phyloP scores from a whole-genome alignment of 352 stramenopile species.

The Pythium biforme region DNA sequence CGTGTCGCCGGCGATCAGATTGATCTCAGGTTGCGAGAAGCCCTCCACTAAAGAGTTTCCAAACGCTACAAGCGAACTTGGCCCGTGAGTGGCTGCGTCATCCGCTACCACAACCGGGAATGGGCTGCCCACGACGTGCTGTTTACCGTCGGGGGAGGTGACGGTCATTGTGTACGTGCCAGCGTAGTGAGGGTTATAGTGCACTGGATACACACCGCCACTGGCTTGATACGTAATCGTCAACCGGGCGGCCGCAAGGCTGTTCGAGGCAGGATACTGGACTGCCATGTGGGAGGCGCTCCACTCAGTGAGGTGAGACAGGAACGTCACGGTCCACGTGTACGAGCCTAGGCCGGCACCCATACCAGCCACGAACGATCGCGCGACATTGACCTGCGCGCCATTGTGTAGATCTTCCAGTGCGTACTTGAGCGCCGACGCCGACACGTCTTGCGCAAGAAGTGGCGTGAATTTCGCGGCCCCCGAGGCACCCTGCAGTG shows the following conservation, averaged over 20 bases:
- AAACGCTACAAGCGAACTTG: constrained; percentile 66
- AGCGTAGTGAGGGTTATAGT: constrained; percentile 89
- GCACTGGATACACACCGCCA: constrained; percentile 88
- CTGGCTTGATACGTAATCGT: constrained; percentile 48
- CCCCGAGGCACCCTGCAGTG: constrained; percentile 37
- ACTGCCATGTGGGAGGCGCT: constrained; percentile 66
- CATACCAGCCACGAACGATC: constrained; percentile 16
- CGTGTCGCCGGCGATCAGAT: constrained; percentile 48
- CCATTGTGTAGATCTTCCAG: constrained; percentile 53
- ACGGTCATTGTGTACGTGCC: constrained; percentile 90
- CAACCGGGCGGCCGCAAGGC: constrained; percentile 48
- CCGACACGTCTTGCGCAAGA: constrained; percentile 57
- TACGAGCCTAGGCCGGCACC: constrained; percentile 41
- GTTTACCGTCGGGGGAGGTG: constrained; percentile 56
- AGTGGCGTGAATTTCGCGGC: constrained; percentile 50
- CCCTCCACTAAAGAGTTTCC: constrained; percentile 75
- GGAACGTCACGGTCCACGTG: constrained; percentile 91
- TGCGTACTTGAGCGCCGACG: constrained; percentile 53
- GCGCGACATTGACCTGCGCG: constrained; percentile 48
- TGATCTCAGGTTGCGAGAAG: constrained; percentile 50
- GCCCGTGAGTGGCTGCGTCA: constrained; percentile 57
- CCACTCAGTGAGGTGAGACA: constrained; percentile 84
- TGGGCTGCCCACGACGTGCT: constrained; percentile 87
- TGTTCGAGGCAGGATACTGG: constrained; percentile 53
- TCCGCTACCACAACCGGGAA: constrained; percentile 84